Conservation (phyloP, 2,329 filamentous ascomycete species). For the Basipetospora chlamydospora region DNA sequence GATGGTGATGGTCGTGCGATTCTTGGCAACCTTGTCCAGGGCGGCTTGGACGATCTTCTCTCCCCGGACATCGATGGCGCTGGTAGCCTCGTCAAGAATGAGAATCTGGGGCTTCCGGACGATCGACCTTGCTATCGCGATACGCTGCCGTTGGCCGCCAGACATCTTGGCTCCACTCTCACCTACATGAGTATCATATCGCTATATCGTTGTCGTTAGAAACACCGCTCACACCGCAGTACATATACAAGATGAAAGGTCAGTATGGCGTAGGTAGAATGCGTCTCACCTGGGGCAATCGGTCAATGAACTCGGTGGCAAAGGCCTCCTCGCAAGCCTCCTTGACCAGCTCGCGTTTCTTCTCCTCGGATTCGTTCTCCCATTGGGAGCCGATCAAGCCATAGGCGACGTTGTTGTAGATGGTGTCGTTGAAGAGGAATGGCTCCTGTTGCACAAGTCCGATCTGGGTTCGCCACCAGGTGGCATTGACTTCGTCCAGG, state of each 20-base stretch:
- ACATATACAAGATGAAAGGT: no score
- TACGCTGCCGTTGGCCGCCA: conserved; percentile 73
- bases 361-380: conserved; percentile 26
- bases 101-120: conserved; percentile 56
- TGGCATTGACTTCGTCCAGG: conserved; percentile 13
- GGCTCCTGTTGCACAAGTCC: conserved; percentile 39
- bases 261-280: not conserved
- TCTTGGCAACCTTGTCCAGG: conserved; percentile 43
- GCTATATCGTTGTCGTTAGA: conserved; percentile 27
- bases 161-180: conserved; percentile 66
- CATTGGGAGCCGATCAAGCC: conserved; percentile 39
- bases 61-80: conserved; percentile 41
- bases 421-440: conserved; percentile 35
- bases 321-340: conserved; percentile 54
- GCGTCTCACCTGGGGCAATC: conserved; percentile 36
- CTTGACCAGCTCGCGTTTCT: conserved; percentile 38
- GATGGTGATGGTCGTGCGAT: conserved; percentile 58
- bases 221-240: no score
- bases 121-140: conserved; percentile 65
- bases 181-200: conserved; percentile 61
- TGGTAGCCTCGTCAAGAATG: conserved; percentile 66
- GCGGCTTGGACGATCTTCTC: conserved; percentile 50
- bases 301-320: conserved; percentile 53
- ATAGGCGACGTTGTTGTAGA: conserved; percentile 44
- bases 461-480: conserved; percentile 30